Percentiles rank a stretch among this genome's conserved stretches.
Conservation (phyloP, 2,329 filamentous ascomycete species). For the Fusarium udum region DNA sequence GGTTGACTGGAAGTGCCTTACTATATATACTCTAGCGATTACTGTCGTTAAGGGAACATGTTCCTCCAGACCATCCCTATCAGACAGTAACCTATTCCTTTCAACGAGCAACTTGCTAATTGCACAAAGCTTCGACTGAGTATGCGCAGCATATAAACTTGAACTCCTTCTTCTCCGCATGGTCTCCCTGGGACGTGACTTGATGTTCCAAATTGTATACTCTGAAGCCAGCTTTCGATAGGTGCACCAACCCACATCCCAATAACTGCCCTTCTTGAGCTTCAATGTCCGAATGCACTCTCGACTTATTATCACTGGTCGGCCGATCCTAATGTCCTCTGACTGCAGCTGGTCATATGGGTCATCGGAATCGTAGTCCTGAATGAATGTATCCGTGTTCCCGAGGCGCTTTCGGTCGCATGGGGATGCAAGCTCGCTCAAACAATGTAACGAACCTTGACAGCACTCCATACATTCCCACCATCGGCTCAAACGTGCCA, state of each 20-base stretch:
- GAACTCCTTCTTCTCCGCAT: neutral
- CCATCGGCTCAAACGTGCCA: neutral
- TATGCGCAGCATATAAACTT: neutral
- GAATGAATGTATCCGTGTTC: neutral
- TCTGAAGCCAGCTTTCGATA: neutral
- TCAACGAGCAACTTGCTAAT: neutral
- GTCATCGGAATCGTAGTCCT: neutral
- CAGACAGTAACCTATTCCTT: neutral
- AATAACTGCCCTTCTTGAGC: neutral
- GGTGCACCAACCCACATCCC: neutral
- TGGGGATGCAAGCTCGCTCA: neutral
- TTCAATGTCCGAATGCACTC: neutral
- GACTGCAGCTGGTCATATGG: neutral
- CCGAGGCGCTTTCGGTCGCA: neutral
- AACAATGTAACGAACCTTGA: neutral
- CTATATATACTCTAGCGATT: neutral
- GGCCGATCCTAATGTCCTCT: neutral
- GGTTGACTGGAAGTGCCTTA: neutral
- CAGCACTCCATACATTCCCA: constrained; percentile 18
- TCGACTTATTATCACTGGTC: neutral
- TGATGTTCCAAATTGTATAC: neutral
- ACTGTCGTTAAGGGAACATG: neutral
- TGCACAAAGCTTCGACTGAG: neutral
- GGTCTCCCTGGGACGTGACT: neutral
- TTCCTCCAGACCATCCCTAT: neutral